Percentiles rank a stretch among this genome's conserved stretches.
Conservation (phyloP, 345 rosid genomes). For the Eucalyptus tenuipes region DNA sequence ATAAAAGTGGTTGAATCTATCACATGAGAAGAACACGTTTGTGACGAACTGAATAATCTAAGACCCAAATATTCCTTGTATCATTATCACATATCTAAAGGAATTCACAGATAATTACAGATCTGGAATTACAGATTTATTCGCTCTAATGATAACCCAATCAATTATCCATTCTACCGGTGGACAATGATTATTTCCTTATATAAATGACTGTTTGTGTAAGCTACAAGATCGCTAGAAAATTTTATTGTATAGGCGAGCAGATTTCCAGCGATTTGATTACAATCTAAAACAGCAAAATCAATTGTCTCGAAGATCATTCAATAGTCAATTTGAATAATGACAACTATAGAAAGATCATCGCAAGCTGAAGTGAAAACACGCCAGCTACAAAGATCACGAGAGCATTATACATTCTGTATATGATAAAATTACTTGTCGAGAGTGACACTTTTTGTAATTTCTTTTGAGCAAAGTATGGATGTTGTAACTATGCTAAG, state of each 20-base stretch:
- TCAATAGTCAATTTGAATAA: not conserved
- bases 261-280: not conserved
- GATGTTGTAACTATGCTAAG: not conserved
- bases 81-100: too few relatives aligned
- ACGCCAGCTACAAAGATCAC: not conserved
- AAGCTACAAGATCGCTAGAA: not conserved
- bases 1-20: too few relatives aligned
- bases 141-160: not conserved
- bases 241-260: not conserved
- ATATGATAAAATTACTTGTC: not conserved
- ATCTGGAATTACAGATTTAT: not conserved
- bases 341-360: not conserved
- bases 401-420: not conserved
- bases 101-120: too few relatives aligned
- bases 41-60: too few relatives aligned
- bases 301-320: not conserved
- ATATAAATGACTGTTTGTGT: not conserved
- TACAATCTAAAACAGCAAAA: not conserved
- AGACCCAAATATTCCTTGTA: too few relatives aligned
- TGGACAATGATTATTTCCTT: not conserved
- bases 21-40: too few relatives aligned
- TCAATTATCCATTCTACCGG: not conserved
- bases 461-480: not conserved
- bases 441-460: fast-evolving
- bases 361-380: not conserved